These are phyloP conservation scores for Globisporangium acanthophoron DNA, from an alignment of 352 stramenopile genomes.

Conservation along the genomic window DNA sequence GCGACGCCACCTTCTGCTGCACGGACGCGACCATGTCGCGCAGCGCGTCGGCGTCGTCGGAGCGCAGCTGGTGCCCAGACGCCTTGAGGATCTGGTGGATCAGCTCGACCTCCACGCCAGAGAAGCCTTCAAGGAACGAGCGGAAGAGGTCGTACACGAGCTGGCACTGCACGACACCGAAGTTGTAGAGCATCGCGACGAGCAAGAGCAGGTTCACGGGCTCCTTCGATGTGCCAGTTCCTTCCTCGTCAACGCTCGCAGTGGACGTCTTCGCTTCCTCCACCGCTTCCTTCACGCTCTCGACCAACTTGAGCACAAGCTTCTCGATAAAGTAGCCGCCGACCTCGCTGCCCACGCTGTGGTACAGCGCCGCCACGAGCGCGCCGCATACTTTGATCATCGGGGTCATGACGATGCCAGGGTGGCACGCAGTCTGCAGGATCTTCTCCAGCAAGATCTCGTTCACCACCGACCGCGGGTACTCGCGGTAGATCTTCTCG, in stretches of 20 bases:
- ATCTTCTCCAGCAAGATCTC: slow-evolving; percentile 67
- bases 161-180: slow-evolving; percentile 84
- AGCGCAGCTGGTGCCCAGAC: slow-evolving; percentile 75
- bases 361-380: slow-evolving; percentile 65
- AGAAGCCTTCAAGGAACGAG: slow-evolving; percentile 70
- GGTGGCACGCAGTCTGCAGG: slow-evolving; percentile 52
- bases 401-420: slow-evolving; percentile 67
- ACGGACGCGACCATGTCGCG: slow-evolving; percentile 81
- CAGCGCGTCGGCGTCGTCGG: slow-evolving; percentile 82
- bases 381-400: slow-evolving; percentile 73
- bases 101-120: slow-evolving; percentile 76
- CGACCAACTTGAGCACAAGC: slow-evolving; percentile 50
- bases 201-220: slow-evolving; percentile 83
- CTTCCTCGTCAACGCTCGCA: slow-evolving; percentile 5
- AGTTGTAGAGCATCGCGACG: slow-evolving; percentile 88
- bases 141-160: slow-evolving; percentile 91
- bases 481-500: slow-evolving; percentile 74
- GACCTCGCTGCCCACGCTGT: slow-evolving; percentile 72
- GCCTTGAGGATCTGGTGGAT: slow-evolving; percentile 83
- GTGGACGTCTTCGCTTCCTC: slow-evolving; percentile 9
- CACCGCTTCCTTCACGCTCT: slow-evolving; percentile 22
- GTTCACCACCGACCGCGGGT: slow-evolving; percentile 68
- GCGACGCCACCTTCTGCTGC: slow-evolving; percentile 61
- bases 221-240: slow-evolving; percentile 45
- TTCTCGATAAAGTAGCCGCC: slow-evolving; percentile 83